phyloP scores from a whole-genome alignment of 2,329 filamentous ascomycete genomes.

The Pseudogymnoascus destructans region DNA sequence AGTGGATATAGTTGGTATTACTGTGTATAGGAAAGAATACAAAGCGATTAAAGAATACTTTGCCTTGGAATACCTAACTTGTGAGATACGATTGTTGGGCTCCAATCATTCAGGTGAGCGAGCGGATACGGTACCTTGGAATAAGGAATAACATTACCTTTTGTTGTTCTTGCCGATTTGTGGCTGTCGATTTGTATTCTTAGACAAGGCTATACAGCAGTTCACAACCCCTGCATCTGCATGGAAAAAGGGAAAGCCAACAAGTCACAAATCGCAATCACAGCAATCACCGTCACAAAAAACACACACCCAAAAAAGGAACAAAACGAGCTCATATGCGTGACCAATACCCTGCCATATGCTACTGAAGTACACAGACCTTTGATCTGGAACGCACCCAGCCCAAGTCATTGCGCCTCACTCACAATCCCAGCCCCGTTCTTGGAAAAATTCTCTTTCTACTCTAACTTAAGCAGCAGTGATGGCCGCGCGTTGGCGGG shows the following conservation, averaged over 20 bases:
- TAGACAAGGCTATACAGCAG: not conserved
- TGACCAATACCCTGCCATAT: slow-evolving; percentile 19
- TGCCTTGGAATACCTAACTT: not conserved
- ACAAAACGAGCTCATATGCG: slow-evolving; percentile 7
- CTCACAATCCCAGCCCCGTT: not conserved
- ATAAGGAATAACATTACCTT: not conserved
- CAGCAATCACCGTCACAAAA: not conserved
- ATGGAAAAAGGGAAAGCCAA: not conserved
- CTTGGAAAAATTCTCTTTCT: too few relatives aligned
- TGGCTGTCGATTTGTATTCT: not conserved
- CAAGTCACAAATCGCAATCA: not conserved
- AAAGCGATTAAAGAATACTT: not conserved
- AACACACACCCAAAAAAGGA: not conserved
- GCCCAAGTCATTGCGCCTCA: slow-evolving; percentile 6
- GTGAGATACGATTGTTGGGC: not conserved
- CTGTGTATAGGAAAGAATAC: not conserved
- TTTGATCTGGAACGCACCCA: slow-evolving; percentile 4
- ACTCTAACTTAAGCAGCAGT: slow-evolving; percentile 32
- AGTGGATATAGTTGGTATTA: not conserved
- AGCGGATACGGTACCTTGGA: not conserved
- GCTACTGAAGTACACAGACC: slow-evolving; percentile 24
- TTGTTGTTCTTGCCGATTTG: not conserved
- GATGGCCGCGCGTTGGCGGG: slow-evolving; percentile 49
- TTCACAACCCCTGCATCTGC: not conserved
- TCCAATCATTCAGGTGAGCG: not conserved